Evolutionary conservation across 1,139 yeast genomes (phyloP).

Genomic region (Protomyces pachydermus): DNA sequence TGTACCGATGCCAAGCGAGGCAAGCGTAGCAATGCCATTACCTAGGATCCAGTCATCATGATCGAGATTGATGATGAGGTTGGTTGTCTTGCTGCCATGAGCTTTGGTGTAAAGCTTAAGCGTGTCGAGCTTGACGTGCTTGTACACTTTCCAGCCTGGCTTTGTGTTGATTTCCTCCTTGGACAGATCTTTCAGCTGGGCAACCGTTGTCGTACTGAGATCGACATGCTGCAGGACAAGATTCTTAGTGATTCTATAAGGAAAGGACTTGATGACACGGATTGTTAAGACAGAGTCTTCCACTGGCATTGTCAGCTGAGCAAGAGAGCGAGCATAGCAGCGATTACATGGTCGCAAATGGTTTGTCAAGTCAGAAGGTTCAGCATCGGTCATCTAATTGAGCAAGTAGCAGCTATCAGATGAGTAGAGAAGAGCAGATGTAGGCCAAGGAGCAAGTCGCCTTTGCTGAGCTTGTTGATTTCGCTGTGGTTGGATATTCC

Average conservation of each 20-base stretch:
- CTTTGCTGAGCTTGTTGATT: too few relatives aligned
- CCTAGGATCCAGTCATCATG: constrained; percentile 65
- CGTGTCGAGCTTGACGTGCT: constrained; percentile 18
- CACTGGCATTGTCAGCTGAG: constrained; percentile 33
- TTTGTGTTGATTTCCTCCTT: constrained; percentile 32
- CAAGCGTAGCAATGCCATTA: constrained; percentile 47
- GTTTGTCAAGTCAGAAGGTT: neutral
- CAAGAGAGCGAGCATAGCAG: neutral
- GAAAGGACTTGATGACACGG: constrained; percentile 83
- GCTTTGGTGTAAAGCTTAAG: constrained; percentile 89
- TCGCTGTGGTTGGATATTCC: too few relatives aligned
- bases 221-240: constrained; percentile 68
- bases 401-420: neutral
- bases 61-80: constrained; percentile 82
- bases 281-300: constrained; percentile 72
- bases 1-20: constrained; percentile 58
- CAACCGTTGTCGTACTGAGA: constrained; percentile 63
- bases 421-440: too few relatives aligned
- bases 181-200: constrained; percentile 49
- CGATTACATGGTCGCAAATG: neutral
- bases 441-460: too few relatives aligned
- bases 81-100: constrained; percentile 79
- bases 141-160: constrained; percentile 21
- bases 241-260: constrained; percentile 84
- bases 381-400: neutral